A percentile compares a stretch with the other conserved stretches of the same genome.
These are phyloP conservation scores for Pichia nakasei DNA, from an alignment of 805 yeast species.

Conservation along the genomic window DNA sequence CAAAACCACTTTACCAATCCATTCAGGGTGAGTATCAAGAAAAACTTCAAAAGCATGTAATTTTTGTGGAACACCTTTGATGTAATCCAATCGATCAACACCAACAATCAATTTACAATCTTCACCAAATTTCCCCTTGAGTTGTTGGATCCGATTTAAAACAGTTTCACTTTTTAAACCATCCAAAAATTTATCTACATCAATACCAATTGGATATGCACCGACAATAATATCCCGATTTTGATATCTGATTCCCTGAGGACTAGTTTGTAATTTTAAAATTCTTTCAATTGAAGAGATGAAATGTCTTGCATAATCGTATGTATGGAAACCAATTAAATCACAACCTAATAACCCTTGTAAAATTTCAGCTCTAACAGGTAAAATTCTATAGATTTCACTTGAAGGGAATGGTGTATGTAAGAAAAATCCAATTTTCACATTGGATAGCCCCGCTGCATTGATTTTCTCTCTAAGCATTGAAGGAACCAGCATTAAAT, in stretches of 20 bases:
- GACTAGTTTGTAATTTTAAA: conserved; percentile 72
- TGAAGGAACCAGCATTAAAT: conserved; percentile 88
- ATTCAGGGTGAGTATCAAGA: conserved; percentile 87
- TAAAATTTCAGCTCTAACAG: conserved; percentile 87
- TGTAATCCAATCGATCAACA: conserved; percentile 92
- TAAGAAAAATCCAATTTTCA: conserved; percentile 83
- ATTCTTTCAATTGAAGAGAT: conserved; percentile 81
- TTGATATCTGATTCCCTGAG: conserved; percentile 78
- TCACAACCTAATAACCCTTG: conserved; percentile 91
- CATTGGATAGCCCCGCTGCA: conserved; percentile 36
- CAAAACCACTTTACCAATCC: conserved; percentile 94
- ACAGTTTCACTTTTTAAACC: conserved; percentile 64
- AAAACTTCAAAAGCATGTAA: conserved; percentile 94
- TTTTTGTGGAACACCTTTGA: conserved; percentile 97
- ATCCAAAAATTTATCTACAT: conserved; percentile 79
- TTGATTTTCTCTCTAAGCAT: conserved; percentile 63
- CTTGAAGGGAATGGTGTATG: conserved; percentile 98
- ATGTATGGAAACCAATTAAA: conserved; percentile 96
- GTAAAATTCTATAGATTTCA: conserved; percentile 90
- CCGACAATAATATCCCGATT: conserved; percentile 79
- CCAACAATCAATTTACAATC: conserved; percentile 88
- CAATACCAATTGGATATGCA: conserved; percentile 99
- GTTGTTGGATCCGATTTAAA: conserved; percentile 50
- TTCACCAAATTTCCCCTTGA: conserved; percentile 53
- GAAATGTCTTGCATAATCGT: conserved; percentile 96